These are phyloP conservation scores for Fonsecaea erecta DNA, from an alignment of 2,329 filamentous ascomycete genomes.

Conservation along the genomic window DNA sequence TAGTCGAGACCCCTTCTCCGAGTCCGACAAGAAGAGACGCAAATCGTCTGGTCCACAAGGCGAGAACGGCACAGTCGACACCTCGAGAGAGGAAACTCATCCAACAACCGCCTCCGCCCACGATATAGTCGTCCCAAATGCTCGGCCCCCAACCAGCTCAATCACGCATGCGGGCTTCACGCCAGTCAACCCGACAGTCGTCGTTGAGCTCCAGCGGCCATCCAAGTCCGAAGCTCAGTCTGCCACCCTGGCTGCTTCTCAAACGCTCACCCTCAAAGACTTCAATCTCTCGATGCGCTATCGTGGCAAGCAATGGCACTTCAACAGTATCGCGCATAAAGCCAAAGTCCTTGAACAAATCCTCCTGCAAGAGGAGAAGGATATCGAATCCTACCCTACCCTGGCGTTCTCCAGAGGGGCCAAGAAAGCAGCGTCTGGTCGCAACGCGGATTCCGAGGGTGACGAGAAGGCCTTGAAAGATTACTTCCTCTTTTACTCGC, in stretches of 20 bases:
- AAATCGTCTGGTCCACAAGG: constrained; percentile 5
- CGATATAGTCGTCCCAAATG: neutral
- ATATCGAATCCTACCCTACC: constrained; percentile 22
- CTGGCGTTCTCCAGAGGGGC: constrained; percentile 21
- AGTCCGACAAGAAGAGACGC: constrained; percentile 10
- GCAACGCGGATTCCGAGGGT: constrained; percentile 2
- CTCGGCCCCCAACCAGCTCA: neutral
- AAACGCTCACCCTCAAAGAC: constrained; percentile 9
- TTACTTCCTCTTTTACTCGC: constrained; percentile 23
- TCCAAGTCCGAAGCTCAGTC: neutral
- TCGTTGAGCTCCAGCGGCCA: neutral
- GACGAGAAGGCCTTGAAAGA: constrained; percentile 19
- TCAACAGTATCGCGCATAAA: constrained; percentile 24
- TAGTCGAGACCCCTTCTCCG: constrained; percentile 1
- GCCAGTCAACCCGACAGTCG: constrained; percentile 13
- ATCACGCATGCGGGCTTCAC: constrained; percentile 7
- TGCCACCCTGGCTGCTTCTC: neutral
- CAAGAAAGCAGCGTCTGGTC: constrained; percentile 3
- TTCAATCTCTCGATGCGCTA: constrained; percentile 18
- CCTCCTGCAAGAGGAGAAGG: constrained; percentile 25
- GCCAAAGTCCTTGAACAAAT: constrained; percentile 23
- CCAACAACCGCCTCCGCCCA: neutral
- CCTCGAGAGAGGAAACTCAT: neutral
- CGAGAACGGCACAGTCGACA: neutral
- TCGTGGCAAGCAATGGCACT: constrained; percentile 22